Evolutionary conservation across 176 grass and related monocot genomes (phyloP).

Genomic region (Oryza australiensis): DNA sequence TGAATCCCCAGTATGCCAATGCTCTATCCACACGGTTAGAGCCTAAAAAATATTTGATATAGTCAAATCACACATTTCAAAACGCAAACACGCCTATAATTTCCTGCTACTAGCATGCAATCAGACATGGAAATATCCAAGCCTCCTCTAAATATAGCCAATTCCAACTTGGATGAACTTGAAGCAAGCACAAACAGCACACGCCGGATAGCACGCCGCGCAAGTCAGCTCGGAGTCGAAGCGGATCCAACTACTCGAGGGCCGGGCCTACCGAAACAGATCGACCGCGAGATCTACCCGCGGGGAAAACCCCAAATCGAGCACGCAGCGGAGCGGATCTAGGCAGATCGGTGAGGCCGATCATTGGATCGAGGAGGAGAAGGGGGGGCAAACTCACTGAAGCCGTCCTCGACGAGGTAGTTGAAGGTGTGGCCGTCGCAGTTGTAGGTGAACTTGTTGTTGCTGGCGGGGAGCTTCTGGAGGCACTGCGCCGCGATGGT

Average conservation of each 20-base stretch:
- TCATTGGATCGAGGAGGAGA: background rate
- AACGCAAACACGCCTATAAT: background rate
- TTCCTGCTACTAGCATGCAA: background rate
- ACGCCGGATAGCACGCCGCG: background rate
- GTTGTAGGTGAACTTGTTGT: constrained; percentile 96
- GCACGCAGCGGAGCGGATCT: constrained; percentile 24
- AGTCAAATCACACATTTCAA: background rate
- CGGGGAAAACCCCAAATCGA: background rate
- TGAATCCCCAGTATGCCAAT: background rate
- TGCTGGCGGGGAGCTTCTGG: constrained; percentile 85
- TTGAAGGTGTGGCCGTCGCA: constrained; percentile 97
- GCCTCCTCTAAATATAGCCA: constrained; percentile 34
- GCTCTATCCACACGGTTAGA: background rate
- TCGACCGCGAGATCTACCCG: constrained; percentile 36
- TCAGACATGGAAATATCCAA: constrained; percentile 2
- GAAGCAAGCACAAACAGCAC: background rate
- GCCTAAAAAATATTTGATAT: background rate
- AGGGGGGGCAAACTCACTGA: constrained; percentile 48
- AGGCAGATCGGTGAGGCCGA: background rate
- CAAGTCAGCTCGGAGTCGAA: background rate
- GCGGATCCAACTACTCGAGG: background rate
- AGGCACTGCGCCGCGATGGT: constrained; percentile 91
- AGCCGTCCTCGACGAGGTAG: constrained; percentile 95
- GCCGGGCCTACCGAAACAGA: constrained; percentile 5
- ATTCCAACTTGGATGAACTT: background rate